Evolutionary conservation across 805 yeast genomes (phyloP).

Genomic region (Saccharomycopsis microspora): DNA sequence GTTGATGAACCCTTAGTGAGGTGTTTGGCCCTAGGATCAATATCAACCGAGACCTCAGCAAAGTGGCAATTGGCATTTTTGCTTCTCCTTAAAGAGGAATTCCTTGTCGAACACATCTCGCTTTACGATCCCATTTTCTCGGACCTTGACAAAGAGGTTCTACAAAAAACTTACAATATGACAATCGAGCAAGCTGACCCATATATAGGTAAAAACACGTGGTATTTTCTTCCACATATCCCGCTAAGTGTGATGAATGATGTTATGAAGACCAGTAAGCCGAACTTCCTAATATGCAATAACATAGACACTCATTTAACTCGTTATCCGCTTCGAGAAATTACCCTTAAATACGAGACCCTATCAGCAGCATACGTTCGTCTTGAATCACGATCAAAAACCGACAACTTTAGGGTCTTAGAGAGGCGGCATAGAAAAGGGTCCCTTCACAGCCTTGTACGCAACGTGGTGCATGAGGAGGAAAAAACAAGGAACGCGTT

Average conservation of each 20-base stretch:
- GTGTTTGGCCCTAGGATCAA: conserved; percentile 6
- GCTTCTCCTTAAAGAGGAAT: not conserved
- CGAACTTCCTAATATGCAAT: conserved; percentile 4
- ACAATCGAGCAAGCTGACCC: conserved; percentile 13
- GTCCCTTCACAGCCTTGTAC: not conserved
- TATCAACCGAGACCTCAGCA: conserved; percentile 2
- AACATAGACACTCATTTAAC: not conserved
- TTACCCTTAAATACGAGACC: not conserved
- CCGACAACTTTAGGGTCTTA: not conserved
- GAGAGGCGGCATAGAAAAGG: not conserved
- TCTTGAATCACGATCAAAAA: not conserved
- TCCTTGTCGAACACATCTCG: conserved; percentile 18
- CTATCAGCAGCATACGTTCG: not conserved
- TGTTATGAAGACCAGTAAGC: not conserved
- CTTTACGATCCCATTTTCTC: conserved; percentile 30
- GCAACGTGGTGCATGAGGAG: not conserved
- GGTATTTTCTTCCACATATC: conserved; percentile 8
- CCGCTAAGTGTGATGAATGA: conserved; percentile 3
- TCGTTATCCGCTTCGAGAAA: not conserved
- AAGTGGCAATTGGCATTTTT: conserved; percentile 5
- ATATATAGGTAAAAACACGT: not conserved
- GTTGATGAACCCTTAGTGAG: not conserved
- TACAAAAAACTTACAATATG: conserved; percentile 16
- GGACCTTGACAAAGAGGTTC: conserved; percentile 20
- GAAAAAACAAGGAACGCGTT: not conserved